Evolutionary conservation across 2,329 filamentous ascomycete species (phyloP).

Genomic region (Reticulascus tulasneorum): DNA sequence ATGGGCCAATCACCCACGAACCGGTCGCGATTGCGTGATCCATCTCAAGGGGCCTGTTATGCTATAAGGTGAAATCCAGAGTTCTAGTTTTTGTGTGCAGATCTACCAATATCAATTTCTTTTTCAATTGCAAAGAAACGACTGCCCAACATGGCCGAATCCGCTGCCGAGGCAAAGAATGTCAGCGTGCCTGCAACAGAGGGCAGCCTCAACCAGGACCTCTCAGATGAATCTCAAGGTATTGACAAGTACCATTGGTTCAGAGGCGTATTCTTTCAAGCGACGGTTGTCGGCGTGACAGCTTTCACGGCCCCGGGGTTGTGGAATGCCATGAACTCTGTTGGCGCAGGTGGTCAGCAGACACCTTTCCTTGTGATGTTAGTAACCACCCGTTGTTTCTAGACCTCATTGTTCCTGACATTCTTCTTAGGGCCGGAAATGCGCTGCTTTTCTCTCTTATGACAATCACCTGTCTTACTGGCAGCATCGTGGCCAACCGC

Average conservation of each 20-base stretch:
- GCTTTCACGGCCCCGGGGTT: conserved; percentile 24
- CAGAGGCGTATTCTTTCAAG: conserved; percentile 23
- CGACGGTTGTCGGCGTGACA: conserved; percentile 19
- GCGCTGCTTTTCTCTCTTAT: conserved; percentile 31
- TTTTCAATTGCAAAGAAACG: neutral
- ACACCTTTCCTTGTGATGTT: conserved; percentile 25
- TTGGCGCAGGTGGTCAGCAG: conserved; percentile 24
- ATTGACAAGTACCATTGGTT: conserved; percentile 20
- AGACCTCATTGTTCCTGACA: neutral
- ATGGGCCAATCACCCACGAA: no score
- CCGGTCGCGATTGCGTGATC: no score
- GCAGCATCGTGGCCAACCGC: conserved; percentile 27
- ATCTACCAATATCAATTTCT: neutral
- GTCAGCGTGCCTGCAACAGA: neutral
- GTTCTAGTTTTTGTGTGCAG: no score
- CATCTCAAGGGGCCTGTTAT: no score
- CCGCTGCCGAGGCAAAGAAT: neutral
- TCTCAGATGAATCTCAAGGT: no score
- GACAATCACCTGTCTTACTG: conserved; percentile 28
- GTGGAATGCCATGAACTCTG: conserved; percentile 26
- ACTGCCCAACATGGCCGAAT: neutral
- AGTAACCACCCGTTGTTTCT: neutral
- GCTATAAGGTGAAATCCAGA: no score
- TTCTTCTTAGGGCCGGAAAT: conserved; percentile 25
- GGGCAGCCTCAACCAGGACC: no score